These are phyloP conservation scores for Gossypium thurberi DNA, from an alignment of 345 rosid genomes.

Conservation along the genomic window DNA sequence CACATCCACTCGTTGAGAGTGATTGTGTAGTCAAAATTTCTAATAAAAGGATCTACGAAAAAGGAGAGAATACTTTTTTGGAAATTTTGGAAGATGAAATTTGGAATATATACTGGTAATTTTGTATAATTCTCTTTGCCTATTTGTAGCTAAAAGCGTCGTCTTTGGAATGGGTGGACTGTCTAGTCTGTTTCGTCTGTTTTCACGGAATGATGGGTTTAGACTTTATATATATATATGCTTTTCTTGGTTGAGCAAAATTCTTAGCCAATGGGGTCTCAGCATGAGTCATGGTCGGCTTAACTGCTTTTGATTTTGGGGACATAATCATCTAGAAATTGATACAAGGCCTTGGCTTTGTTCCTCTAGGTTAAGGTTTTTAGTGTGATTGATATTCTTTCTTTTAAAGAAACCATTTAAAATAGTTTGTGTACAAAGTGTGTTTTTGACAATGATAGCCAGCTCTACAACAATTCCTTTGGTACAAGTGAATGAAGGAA, in stretches of 20 bases:
- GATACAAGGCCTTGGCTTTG: neutral
- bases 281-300: constrained; percentile 16
- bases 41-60: constrained; percentile 9
- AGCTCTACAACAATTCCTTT: no score
- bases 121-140: neutral
- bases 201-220: constrained; percentile 3
- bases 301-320: no score
- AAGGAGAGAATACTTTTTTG: constrained; percentile 18
- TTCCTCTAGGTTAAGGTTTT: neutral
- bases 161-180: constrained; percentile 29
- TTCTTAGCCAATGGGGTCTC: constrained; percentile 25
- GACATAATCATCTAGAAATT: constrained; percentile 14
- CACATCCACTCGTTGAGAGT: constrained; percentile 25
- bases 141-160: constrained; percentile 4
- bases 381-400: no score
- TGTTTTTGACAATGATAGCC: no score
- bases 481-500: no score
- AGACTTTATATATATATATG: no score
- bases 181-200: constrained; percentile 16
- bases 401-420: no score
- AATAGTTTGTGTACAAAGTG: no score
- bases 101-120: neutral
- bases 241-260: constrained; percentile 8
- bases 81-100: constrained; percentile 1
- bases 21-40: constrained; percentile 23